Conservation (phyloP, 2,329 filamentous ascomycete species). For the Alternaria solani region DNA sequence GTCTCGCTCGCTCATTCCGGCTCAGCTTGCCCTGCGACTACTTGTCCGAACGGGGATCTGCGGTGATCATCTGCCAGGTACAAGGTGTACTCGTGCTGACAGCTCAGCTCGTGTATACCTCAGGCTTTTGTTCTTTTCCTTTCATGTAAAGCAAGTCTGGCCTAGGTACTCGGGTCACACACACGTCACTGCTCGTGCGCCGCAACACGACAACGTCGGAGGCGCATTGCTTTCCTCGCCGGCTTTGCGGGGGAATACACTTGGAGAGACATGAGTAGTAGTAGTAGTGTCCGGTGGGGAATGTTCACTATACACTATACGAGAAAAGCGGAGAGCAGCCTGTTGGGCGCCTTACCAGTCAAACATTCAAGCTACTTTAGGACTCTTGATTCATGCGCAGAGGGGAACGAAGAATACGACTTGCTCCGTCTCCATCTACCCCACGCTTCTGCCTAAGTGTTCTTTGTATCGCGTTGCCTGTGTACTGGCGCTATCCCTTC, state of each 20-base stretch:
- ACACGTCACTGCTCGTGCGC: not conserved
- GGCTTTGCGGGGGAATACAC: not conserved
- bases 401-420: not conserved
- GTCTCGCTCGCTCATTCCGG: constrained; percentile 6
- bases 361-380: not conserved
- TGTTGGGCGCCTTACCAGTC: not conserved
- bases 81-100: constrained; percentile 9
- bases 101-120: constrained; percentile 2
- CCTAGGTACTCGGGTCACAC: not conserved
- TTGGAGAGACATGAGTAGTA: not conserved
- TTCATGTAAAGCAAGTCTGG: not conserved
- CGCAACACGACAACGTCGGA: not conserved
- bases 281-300: not conserved
- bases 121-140: not conserved
- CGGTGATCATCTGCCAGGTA: constrained; percentile 32
- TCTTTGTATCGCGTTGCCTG: not conserved
- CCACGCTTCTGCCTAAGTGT: not conserved
- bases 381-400: not conserved
- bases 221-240: not conserved
- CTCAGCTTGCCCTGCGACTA: constrained; percentile 15
- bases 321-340: not conserved
- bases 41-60: constrained; percentile 18
- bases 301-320: not conserved
- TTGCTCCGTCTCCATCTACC: not conserved
- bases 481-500: not conserved